Base-by-base conservation (phyloP, 106 monocot genomes). In the Xerophyta viscosa region DNA sequence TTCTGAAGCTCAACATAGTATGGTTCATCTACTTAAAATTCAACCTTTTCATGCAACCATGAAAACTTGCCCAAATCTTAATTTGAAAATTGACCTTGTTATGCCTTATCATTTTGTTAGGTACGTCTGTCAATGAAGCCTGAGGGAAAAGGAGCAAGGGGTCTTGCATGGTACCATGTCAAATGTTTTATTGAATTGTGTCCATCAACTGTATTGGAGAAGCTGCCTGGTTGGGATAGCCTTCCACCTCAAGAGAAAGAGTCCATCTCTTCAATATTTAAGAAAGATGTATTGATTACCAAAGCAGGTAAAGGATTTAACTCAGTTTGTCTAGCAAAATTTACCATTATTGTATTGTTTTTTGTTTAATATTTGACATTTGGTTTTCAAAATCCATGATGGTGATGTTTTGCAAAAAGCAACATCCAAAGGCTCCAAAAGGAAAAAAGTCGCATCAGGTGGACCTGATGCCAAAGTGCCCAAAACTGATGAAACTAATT, bases 61-160 rank as follows among this genome's bases (percentile, higher is more conserved):
- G n/a, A n/a, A n/a, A n/a, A n/a, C n/a, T n/a, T n/a, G n/a, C n/a
- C n/a, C n/a, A n/a, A n/a, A n/a, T n/a, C n/a, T n/a, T n/a, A n/a
- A n/a, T n/a, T n/a, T n/a, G n/a, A n/a, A n/a, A n/a, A n/a, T n/a
- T n/a, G n/a, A n/a, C n/a, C n/a, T n/a, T n/a, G n/a, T n/a, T n/a
- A n/a, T n/a, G n/a, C n/a, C n/a, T n/a, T n/a, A n/a, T n/a, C n/a
- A n/a, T 28, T 48, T 12, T 69, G 17, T 8, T 68, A 98, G 96
- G 70, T 98, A 30, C 85, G 96, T 37, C 63, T 90, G 48, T 98
- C 89, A 45, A 64, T 69, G 31, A 89, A 86, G 53, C 76, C 65
- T 39, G 74, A 79, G 39, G 96, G 86, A 31, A 70, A 73, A 56
- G 79, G 86, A 45, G 45, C 80, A 14, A 77, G 54, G 45, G 70